Base-by-base conservation (phyloP, 2,329 filamentous ascomycete species). In the Penicillium verrucosum region DNA sequence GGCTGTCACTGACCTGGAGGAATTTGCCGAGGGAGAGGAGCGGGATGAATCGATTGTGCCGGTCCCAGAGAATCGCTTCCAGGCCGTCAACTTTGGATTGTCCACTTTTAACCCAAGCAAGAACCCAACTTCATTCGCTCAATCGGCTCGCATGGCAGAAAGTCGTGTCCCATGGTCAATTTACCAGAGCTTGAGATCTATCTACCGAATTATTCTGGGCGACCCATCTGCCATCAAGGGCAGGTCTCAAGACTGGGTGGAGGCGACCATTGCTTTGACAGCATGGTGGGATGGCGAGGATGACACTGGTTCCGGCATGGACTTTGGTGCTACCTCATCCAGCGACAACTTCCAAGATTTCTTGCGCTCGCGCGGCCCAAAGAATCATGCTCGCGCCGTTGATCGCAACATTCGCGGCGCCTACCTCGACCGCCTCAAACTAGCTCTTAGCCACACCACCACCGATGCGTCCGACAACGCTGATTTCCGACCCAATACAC, bases 261-360 rank as follows among this genome's bases (percentile, higher is more conserved):
- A 97, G 77, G 92, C 91, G 0, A 89, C 88, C 0, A 77, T 97
- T 58, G 89, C 88, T 1, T 78, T 97, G 48, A 87, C 92, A 32
- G 87, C 89, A 6, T 97, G 93, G 93, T 96, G 92, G 92, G 88
- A 96, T 69, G 90, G 94, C 59, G 83, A 84, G n/a, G 84, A 86
- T 58, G 82, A 86, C 10, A 78, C 80, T 14, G 75, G 78, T 1
- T 63, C 72, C 1, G 68, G 73, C 37, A 55, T 65, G 27, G 58
- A 59, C 37, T 58, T 65, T 23, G 60, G 58, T 32, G 58, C 65
- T n/a, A 68, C 64, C 51, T 63, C 60, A 29, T 58, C 56, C 42
- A 65, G 60, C 42, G 43, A 59, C n/a, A 34, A 43, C n/a, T 54
- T 54, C 52, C 52, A 54, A 11, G 60, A 64, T 51, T 65, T 68